phyloP scores from a whole-genome alignment of 371 early-diverging fungal species.

The Mortierella sp. region DNA sequence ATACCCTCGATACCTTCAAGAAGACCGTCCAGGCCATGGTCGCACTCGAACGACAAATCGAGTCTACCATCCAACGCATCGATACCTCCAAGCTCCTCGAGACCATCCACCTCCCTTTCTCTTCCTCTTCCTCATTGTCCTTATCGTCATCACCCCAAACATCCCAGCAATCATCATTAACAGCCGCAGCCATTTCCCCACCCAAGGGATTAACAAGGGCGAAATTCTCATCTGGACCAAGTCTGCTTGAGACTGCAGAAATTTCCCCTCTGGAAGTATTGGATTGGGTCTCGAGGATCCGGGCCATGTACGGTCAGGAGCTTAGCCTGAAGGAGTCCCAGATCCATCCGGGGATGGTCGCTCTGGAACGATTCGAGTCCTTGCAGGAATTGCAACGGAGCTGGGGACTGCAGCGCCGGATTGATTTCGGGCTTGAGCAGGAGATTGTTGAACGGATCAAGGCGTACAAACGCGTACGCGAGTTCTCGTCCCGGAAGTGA shows the following conservation, averaged over 20 bases:
- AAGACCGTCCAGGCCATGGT: slow-evolving; percentile 35
- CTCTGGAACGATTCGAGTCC: slow-evolving; percentile 38
- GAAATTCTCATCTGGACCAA: neutral
- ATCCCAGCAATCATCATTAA: neutral
- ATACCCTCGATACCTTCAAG: slow-evolving; percentile 33
- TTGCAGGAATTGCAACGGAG: slow-evolving; percentile 36
- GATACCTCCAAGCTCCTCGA: slow-evolving; percentile 26
- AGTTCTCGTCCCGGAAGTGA: slow-evolving; percentile 38
- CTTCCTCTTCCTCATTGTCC: neutral
- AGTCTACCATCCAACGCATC: slow-evolving; percentile 33
- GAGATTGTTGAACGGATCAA: slow-evolving; percentile 54
- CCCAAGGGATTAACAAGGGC: neutral
- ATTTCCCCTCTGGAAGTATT: slow-evolving; percentile 47
- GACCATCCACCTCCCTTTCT: neutral
- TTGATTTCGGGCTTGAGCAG: slow-evolving; percentile 55
- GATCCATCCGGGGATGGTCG: slow-evolving; percentile 32
- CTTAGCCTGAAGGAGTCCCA: slow-evolving; percentile 41
- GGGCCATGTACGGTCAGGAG: slow-evolving; percentile 49
- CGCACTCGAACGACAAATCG: slow-evolving; percentile 42
- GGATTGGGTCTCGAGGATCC: slow-evolving; percentile 48
- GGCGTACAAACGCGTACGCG: slow-evolving; percentile 52
- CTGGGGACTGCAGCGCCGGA: slow-evolving; percentile 47
- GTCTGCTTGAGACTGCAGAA: slow-evolving; percentile 41
- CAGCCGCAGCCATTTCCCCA: neutral
- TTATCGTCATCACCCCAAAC: neutral